Base-by-base conservation (phyloP, 225 moss, liverwort and hornwort genomes). In the Anthoceros angustus region DNA sequence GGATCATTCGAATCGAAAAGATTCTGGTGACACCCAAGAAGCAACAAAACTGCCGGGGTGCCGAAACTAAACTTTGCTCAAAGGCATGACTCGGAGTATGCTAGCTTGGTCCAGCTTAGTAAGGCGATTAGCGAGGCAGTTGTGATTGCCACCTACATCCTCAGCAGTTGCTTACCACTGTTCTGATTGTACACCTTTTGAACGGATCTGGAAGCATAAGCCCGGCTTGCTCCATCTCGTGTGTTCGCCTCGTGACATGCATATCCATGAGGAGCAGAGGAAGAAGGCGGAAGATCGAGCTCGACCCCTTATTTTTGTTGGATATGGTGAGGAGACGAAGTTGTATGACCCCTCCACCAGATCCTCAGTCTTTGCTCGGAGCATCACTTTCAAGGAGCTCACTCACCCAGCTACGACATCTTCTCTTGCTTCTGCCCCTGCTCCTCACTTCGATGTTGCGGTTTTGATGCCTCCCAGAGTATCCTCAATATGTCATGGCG, bases 331-430 rank as follows among this genome's bases (percentile, higher is more conserved):
- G 43, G 14, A 45, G 43, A 45, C 43, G 14, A 45, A n/a, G 43
- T 45, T 45, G 43, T 45, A 45, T 14, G 43, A 45, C 43, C 43
- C n/a, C 43, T 45, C 43, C 43, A 45, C 43, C 43, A 45, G 43
- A 45, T 45, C 43, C 43, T 45, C 43, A 45, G n/a, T n/a, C 43
- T 45, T 45, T 45, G 43, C 43, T 45, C 43, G 43, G 43, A 45
- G 43, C 43, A 14, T 45, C 43, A 45, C 43, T 45, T 45, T 45
- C 43, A 45, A 45, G 43, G 43, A 45, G 43, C 43, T 45, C 43
- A 45, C 43, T 45, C 9, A 45, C 43, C 43, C 9, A 14, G 9
- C 14, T 8, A n/a, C 43, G 43, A 45, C 43, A 45, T 45, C 43
- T 45, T 45, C 43, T 45, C n/a, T n/a, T n/a, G n/a, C 43, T 45